Base-by-base conservation (phyloP, 164 flowering plant genomes). In the Chimonanthus salicifolius region DNA sequence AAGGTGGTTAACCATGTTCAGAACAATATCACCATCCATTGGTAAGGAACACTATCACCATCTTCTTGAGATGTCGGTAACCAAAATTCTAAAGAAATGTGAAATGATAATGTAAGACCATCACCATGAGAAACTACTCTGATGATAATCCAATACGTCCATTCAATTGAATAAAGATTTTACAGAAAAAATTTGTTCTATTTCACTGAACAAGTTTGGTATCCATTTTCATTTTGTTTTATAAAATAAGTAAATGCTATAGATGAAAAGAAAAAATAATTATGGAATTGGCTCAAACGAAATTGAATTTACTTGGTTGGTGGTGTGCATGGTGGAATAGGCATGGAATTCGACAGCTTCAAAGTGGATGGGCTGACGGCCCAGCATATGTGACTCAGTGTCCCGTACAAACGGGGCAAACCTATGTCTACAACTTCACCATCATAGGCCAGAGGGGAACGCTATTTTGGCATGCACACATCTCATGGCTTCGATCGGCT, bases 291-390 rank as follows among this genome's bases (percentile, higher is more conserved):
- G 33, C 33, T 33, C 33, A 33, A 33, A 11, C 16, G 60, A 54
- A 54, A 54, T 54, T 13, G 2, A 54, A 54, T 54, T 54, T 11
- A 54, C 11, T 54, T 54, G 16, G 60, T 4, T 13, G 16, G 60
- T 10, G 60, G 60, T 33, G 5, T 54, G 33, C 33, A 33, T 64
- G 8, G 33, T 13, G 4, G 58, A n/a, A 48, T 73, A 83, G 89
- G 89, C 87, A 85, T 74, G 87, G 89, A 49, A 54, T 85, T 33
- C 67, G 88, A n/a, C 89, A 87, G 62, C 71, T 87, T 1, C 74
- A 60, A 44, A 85, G 79, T 20, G 89, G 87, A 64, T 87, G 88
- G 89, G 79, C 84, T 6, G 89, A 87, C 76, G 89, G 89, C 44
- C 89, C 88, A 3, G 77, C 84, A 2, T 87, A 87, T 64, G 74